Evolutionary conservation across 2,329 filamentous ascomycete species (phyloP).

Genomic region (Colletotrichum theobromicola): DNA sequence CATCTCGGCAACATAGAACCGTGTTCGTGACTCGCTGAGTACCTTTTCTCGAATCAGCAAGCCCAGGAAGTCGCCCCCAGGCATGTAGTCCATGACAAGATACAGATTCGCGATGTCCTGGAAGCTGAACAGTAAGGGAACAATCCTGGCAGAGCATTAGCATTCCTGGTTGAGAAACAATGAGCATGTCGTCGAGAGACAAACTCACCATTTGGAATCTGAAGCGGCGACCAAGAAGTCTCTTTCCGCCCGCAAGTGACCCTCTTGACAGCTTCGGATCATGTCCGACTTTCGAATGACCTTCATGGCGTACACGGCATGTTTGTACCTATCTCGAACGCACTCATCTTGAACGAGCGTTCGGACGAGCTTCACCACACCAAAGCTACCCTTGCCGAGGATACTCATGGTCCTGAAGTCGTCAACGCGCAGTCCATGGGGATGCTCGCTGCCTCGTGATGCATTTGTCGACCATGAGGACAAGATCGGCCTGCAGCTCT

Average conservation of each 20-base stretch:
- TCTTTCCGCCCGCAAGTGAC: conserved; percentile 86
- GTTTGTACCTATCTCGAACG: background rate
- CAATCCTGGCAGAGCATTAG: conserved; percentile 64
- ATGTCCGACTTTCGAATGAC: conserved; percentile 94
- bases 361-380: conserved; percentile 84
- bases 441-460: background rate
- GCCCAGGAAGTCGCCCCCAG: conserved; percentile 91
- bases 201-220: conserved; percentile 74
- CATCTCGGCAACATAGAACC: conserved; percentile 95
- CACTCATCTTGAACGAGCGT: conserved; percentile 44
- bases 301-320: conserved; percentile 90
- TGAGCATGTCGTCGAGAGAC: background rate
- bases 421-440: conserved; percentile 29
- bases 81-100: conserved; percentile 98
- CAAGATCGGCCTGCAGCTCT: conserved; percentile 1
- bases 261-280: conserved; percentile 90
- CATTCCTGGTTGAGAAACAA: background rate
- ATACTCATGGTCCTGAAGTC: conserved; percentile 84
- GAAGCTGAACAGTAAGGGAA: conserved; percentile 86
- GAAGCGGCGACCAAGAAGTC: conserved; percentile 91
- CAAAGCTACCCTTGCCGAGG: conserved; percentile 93
- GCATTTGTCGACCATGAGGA: background rate
- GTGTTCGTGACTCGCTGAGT: conserved; percentile 77
- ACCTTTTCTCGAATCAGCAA: conserved; percentile 85
- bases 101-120: conserved; percentile 87